Conservation (phyloP, 768 basidiomycete species). For the Holtermanniella nyarrowii region DNA sequence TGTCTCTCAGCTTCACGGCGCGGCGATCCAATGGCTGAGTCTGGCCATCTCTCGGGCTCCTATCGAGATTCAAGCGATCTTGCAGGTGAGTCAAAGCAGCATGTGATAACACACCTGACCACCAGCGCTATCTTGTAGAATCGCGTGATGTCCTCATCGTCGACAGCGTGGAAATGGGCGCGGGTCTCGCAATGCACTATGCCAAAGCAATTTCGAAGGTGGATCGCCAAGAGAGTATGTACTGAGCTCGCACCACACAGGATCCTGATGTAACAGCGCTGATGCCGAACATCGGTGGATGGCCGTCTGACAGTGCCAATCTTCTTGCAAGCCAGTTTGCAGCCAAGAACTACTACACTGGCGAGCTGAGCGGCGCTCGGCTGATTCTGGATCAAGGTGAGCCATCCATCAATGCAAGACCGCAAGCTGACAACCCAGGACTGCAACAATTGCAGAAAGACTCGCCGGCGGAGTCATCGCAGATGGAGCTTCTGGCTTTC, state of each 20-base stretch:
- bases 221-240: conserved; percentile 55
- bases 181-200: conserved; percentile 76
- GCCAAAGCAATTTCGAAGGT: conserved; percentile 69
- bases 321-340: conserved; percentile 74
- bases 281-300: conserved; percentile 43
- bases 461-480: conserved; percentile 53
- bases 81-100: conserved; percentile 56
- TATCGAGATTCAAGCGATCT: conserved; percentile 78
- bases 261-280: conserved; percentile 32
- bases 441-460: conserved; percentile 53
- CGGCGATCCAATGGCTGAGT: conserved; percentile 75
- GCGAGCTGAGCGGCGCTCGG: conserved; percentile 67
- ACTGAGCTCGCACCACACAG: neutral
- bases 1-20: conserved; percentile 58
- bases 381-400: conserved; percentile 23
- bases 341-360: conserved; percentile 78
- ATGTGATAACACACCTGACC: neutral
- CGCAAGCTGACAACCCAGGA: conserved; percentile 41
- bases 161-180: conserved; percentile 77
- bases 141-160: conserved; percentile 60
- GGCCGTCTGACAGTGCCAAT: conserved; percentile 73
- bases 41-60: conserved; percentile 79
- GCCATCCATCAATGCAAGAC: neutral
- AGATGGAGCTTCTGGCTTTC: conserved; percentile 55
- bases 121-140: conserved; percentile 75